These are phyloP conservation scores for Neurospora sp. DNA, from an alignment of 495 filamentous ascomycete genomes.

Conservation along the genomic window DNA sequence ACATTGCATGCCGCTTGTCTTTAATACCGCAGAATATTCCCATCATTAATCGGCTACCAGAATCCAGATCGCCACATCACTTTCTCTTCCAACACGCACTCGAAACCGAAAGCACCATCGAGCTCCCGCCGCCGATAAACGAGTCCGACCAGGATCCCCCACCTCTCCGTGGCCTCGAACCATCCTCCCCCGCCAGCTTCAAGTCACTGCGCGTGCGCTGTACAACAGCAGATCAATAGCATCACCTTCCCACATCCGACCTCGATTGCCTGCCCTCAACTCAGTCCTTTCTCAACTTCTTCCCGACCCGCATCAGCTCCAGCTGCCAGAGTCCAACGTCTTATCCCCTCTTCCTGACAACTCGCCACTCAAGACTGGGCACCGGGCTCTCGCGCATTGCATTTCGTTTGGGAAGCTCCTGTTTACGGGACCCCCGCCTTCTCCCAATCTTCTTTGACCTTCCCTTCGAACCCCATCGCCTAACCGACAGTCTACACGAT, in stretches of 20 bases:
- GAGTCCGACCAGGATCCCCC: background rate
- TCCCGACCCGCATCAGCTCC: background rate
- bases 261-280: background rate
- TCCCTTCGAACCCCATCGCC: background rate
- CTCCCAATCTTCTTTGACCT: background rate
- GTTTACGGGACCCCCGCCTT: background rate
- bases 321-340: background rate
- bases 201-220: background rate
- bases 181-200: background rate
- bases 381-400: background rate
- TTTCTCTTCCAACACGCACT: background rate
- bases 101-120: background rate
- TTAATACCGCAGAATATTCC: background rate
- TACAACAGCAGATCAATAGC: background rate
- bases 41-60: background rate
- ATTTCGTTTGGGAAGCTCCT: background rate
- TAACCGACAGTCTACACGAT: constrained; percentile 36
- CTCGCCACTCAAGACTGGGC: background rate
- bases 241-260: background rate
- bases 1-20: background rate
- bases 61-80: background rate
- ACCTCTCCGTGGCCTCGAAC: background rate
- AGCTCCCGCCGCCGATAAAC: background rate
- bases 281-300: background rate
- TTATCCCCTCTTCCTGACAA: background rate